A percentile compares a stretch with the other conserved stretches of the same genome.
Conservation (phyloP, 306 rosid species). For the Mimosa pudica region DNA sequence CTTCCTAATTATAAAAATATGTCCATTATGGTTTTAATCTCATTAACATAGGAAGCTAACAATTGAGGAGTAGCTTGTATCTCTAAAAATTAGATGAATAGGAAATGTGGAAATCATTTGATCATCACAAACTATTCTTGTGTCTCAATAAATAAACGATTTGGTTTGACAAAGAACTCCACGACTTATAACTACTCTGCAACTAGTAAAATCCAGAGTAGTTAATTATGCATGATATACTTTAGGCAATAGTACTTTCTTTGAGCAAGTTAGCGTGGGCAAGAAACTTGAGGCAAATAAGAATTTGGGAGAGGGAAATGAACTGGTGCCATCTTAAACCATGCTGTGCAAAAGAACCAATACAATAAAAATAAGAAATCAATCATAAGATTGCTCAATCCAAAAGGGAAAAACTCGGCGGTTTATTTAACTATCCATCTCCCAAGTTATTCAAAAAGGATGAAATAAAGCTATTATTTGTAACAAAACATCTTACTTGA, state of each 20-base stretch:
- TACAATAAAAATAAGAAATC: constrained; percentile 13
- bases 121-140: not conserved
- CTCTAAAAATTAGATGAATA: not conserved
- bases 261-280: not conserved
- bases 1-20: not conserved
- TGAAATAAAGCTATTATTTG: constrained; percentile 24
- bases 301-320: not conserved
- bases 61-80: not conserved
- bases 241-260: not conserved
- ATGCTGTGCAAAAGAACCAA: constrained; percentile 9
- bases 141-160: not conserved
- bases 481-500: constrained; percentile 57
- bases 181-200: not conserved
- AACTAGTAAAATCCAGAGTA: not conserved
- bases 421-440: constrained; percentile 11
- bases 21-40: constrained; percentile 5
- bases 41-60: not conserved
- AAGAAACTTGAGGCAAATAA: not conserved
- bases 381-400: constrained; percentile 8
- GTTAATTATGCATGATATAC: not conserved
- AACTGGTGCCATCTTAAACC: not conserved
- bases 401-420: not conserved
- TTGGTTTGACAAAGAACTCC: not conserved
- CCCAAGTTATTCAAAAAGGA: constrained; percentile 13
- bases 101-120: not conserved